Evolutionary conservation across 1,284 basidiomycete genomes (phyloP).

Genomic region (Thecaphora thlaspeos): DNA sequence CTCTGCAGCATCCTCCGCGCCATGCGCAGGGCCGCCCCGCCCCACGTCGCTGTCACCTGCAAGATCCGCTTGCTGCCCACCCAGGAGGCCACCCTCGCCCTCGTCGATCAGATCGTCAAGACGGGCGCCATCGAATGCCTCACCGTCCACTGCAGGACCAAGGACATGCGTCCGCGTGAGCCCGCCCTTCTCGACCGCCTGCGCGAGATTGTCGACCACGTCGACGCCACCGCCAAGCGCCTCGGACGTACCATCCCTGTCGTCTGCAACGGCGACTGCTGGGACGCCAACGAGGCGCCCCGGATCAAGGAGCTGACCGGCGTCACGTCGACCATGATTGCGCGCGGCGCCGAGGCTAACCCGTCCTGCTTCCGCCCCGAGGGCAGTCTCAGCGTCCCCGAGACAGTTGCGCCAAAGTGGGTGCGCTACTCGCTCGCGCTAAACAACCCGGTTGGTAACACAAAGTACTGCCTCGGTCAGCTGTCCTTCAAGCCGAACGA

Average conservation of each 20-base stretch:
- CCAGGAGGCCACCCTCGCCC: constrained; percentile 79
- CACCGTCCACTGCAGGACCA: constrained; percentile 92
- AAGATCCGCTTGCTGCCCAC: constrained; percentile 88
- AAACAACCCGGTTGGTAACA: constrained; percentile 76
- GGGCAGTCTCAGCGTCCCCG: constrained; percentile 35
- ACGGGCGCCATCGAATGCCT: constrained; percentile 80
- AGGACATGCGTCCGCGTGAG: constrained; percentile 84
- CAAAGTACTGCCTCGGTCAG: constrained; percentile 79
- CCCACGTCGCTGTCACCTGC: constrained; percentile 52
- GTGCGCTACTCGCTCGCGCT: constrained; percentile 39
- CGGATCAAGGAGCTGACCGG: constrained; percentile 68
- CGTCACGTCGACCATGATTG: constrained; percentile 93
- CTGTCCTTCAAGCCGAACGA: constrained; percentile 51
- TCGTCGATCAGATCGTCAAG: constrained; percentile 80
- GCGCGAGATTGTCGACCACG: constrained; percentile 78
- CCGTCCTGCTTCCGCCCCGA: constrained; percentile 76
- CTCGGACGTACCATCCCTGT: constrained; percentile 68
- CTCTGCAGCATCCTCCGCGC: constrained; percentile 69
- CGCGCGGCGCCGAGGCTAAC: constrained; percentile 88
- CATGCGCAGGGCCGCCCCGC: constrained; percentile 63
- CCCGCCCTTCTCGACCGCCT: constrained; percentile 76
- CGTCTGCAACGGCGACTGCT: constrained; percentile 90
- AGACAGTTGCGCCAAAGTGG: constrained; percentile 49
- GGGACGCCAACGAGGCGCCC: constrained; percentile 74
- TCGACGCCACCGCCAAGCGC: constrained; percentile 65